These are phyloP conservation scores for Apiospora pterosperma DNA, from an alignment of 2,329 filamentous ascomycete genomes.

Conservation along the genomic window DNA sequence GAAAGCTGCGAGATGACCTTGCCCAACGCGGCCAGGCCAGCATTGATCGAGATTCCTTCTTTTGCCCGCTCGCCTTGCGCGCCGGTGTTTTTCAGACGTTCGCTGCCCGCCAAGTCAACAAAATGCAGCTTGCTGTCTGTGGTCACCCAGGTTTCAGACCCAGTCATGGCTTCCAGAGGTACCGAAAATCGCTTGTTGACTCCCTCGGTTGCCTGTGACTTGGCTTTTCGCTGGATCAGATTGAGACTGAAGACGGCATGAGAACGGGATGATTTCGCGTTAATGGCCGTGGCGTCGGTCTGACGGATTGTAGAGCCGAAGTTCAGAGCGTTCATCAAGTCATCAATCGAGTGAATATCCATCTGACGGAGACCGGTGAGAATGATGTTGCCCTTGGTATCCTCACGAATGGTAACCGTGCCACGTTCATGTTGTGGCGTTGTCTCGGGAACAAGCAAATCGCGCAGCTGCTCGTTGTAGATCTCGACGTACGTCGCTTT, in stretches of 20 bases:
- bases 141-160: conserved; percentile 69
- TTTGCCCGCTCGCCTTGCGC: conserved; percentile 91
- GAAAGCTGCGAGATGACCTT: conserved; percentile 99
- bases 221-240: conserved; percentile 77
- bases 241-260: conserved; percentile 97
- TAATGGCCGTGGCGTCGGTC: conserved; percentile 95
- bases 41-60: conserved; percentile 98
- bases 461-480: conserved; percentile 93
- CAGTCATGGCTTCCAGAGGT: conserved; percentile 74
- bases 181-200: conserved; percentile 74
- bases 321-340: conserved; percentile 83
- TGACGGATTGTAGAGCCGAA: conserved; percentile 93
- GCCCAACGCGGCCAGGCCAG: conserved; percentile 86
- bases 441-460: conserved; percentile 78
- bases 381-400: conserved; percentile 90
- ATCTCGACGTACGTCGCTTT: conserved; percentile 96
- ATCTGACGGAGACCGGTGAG: conserved; percentile 87
- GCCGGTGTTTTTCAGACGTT: conserved; percentile 94
- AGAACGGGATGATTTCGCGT: conserved; percentile 94
- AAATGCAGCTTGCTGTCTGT: conserved; percentile 99
- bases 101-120: conserved; percentile 94
- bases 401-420: conserved; percentile 88
- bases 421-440: conserved; percentile 67
- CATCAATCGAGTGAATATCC: conserved; percentile 86
- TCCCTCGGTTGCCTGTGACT: conserved; percentile 52